phyloP scores from a whole-genome alignment of 2,329 filamentous ascomycete species.

The Pseudocercospora vitis region DNA sequence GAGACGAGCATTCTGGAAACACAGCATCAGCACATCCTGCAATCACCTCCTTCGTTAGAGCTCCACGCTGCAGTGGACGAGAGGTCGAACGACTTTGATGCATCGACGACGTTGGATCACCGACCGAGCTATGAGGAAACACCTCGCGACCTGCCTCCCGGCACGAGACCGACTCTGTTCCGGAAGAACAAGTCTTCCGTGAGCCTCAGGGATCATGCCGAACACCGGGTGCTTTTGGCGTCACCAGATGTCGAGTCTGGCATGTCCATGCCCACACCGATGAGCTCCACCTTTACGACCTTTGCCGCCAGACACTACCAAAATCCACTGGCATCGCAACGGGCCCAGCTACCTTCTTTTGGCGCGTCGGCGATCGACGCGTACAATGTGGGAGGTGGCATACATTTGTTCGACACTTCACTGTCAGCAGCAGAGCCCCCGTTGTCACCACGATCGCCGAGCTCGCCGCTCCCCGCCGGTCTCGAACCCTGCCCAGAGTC shows the following conservation, averaged over 20 bases:
- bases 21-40: slow-evolving; percentile 32
- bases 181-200: slow-evolving; percentile 54
- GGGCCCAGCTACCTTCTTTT: slow-evolving; percentile 53
- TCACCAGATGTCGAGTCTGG: slow-evolving; percentile 62
- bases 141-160: slow-evolving; percentile 26
- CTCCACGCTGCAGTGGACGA: slow-evolving; percentile 24
- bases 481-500: slow-evolving; percentile 91
- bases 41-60: slow-evolving; percentile 36
- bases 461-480: slow-evolving; percentile 65
- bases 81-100: slow-evolving; percentile 11
- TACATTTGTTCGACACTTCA: slow-evolving; percentile 74
- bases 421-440: slow-evolving; percentile 29
- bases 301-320: slow-evolving; percentile 41
- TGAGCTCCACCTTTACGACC: slow-evolving; percentile 65
- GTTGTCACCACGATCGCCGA: slow-evolving; percentile 35
- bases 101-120: slow-evolving; percentile 22
- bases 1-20: slow-evolving; percentile 29
- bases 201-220: slow-evolving; percentile 60
- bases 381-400: slow-evolving; percentile 62
- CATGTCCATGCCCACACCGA: slow-evolving; percentile 69
- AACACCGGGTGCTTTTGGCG: slow-evolving; percentile 69
- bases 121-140: slow-evolving; percentile 30
- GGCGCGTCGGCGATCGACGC: slow-evolving; percentile 40
- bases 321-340: slow-evolving; percentile 35
- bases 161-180: slow-evolving; percentile 35